phyloP scores from a whole-genome alignment of 768 basidiomycete species.

The Dacryopinax spathularia region DNA sequence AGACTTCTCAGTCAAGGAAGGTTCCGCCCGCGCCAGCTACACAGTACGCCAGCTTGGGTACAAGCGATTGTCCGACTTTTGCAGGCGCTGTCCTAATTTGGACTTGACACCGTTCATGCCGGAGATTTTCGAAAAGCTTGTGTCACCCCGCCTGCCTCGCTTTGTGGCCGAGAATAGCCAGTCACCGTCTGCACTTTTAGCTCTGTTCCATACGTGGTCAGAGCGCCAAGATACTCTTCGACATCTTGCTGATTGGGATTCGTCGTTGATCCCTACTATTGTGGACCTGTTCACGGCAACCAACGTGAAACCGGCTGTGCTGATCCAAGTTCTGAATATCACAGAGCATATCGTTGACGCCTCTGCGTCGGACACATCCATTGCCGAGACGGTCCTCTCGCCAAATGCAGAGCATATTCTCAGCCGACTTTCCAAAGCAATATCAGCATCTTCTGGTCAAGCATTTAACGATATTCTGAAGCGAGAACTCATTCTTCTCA shows the following conservation, averaged over 20 bases:
- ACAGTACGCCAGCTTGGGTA: conserved; percentile 69
- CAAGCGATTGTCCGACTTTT: conserved; percentile 79
- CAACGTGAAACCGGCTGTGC: conserved; percentile 75
- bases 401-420: conserved; percentile 43
- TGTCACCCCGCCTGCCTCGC: conserved; percentile 63
- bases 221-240: conserved; percentile 38
- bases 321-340: conserved; percentile 71
- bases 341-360: conserved; percentile 50
- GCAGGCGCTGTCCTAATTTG: conserved; percentile 54
- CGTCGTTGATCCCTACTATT: conserved; percentile 53
- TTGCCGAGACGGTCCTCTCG: conserved; percentile 43
- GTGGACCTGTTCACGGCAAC: conserved; percentile 68
- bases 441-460: conserved; percentile 38
- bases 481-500: conserved; percentile 69
- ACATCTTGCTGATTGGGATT: conserved; percentile 58
- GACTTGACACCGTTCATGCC: conserved; percentile 61
- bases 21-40: conserved; percentile 34
- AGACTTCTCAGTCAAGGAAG: conserved; percentile 10
- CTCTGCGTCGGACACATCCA: conserved; percentile 36
- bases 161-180: conserved; percentile 82
- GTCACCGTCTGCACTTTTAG: conserved; percentile 74
- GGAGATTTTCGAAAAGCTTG: conserved; percentile 51
- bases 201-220: conserved; percentile 72
- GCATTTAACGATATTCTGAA: conserved; percentile 40
- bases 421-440: conserved; percentile 40